Evolutionary conservation across 1,139 yeast species (phyloP), one percentile per base, ranked within the genome.

Genomic region (Kluyveromyces sp.): DNA sequence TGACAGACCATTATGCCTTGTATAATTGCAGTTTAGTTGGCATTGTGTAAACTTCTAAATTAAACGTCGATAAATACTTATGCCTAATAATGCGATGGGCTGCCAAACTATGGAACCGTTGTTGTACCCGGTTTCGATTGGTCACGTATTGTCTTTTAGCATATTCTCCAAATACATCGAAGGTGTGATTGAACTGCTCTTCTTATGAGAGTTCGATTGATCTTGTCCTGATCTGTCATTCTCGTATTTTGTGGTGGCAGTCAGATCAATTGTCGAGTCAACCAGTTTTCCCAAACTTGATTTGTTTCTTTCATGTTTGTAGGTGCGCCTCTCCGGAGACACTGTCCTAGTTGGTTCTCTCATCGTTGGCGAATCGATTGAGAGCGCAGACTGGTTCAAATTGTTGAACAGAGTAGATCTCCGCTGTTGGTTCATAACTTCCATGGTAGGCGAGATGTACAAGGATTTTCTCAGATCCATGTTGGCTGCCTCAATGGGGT

Each of bases 381-480:
- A 43, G n/a, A 33, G 32, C 40, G 39, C 35, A 8, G 48, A 37
- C 13, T 26, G 38, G 43, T 44, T 41, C 41, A 39, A n/a, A 22
- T 36, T 35, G 16, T 29, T 36, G 18, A 44, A 17, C 16, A 43
- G 47, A 12, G 34, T 15, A 20, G 45, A 39, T 36, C 42, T 45
- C 8, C 50, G 46, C 34, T 49, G 49, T 28, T 49, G 49, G 48
- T 70, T 70, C 78, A 80, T 75, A 33, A 81, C 83, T 57, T 83
- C 88, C 16, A 82, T 83, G 2, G 94, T 84, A 31, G 94, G 94
- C 4, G 92, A 82, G 45, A 84, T 77, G 60, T 80, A 84, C 74
- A 83, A 72, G 2, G 63, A 55, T 45, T 50, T 58, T 52, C 62
- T 60, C 44, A 54, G 31, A 17, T 31, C 41, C 20, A 15, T n/a